Percentiles rank a stretch among this genome's conserved stretches.
phyloP scores from a whole-genome alignment of 2,329 filamentous ascomycete species.

The Podosphaera fusca region DNA sequence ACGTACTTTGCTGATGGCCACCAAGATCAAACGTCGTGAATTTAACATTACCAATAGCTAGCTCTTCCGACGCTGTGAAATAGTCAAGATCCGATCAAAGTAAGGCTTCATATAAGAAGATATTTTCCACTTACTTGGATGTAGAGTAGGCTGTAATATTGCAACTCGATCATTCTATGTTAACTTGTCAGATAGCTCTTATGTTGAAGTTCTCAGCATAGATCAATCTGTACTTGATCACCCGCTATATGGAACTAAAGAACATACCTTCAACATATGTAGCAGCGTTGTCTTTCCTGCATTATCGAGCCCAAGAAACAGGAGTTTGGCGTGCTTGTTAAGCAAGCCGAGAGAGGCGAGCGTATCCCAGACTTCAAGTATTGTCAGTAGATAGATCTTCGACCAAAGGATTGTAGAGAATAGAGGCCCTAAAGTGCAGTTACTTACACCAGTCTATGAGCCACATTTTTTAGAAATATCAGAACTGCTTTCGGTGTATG shows the following conservation, averaged over 20 bases:
- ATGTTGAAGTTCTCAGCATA: too few relatives aligned
- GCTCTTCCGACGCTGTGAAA: slow-evolving; percentile 56
- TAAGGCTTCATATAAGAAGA: too few relatives aligned
- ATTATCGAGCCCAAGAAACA: slow-evolving; percentile 85
- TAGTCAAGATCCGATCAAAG: slow-evolving; percentile 6
- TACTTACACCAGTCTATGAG: slow-evolving; percentile 84
- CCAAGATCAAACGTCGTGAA: slow-evolving; percentile 90
- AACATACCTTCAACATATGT: slow-evolving; percentile 76
- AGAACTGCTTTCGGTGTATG: not conserved
- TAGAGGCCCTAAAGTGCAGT: not conserved
- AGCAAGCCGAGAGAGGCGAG: slow-evolving; percentile 68
- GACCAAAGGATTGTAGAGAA: not conserved
- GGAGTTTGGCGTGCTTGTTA: slow-evolving; percentile 90
- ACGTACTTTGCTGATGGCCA: slow-evolving; percentile 69
- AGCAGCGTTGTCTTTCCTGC: slow-evolving; percentile 84
- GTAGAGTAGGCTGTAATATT: slow-evolving; percentile 71
- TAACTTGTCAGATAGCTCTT: too few relatives aligned
- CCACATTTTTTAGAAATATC: slow-evolving; percentile 42
- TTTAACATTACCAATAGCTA: slow-evolving; percentile 77
- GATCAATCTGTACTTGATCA: too few relatives aligned
- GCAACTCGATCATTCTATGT: slow-evolving; percentile 72
- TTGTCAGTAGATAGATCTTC: slow-evolving; percentile 12
- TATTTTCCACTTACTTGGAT: slow-evolving; percentile 34
- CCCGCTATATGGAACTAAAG: not conserved
- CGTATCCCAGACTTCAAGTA: slow-evolving; percentile 55